These are phyloP conservation scores for Rhododendron simsii DNA, from an alignment of 148 eudicot species.

Conservation along the genomic window DNA sequence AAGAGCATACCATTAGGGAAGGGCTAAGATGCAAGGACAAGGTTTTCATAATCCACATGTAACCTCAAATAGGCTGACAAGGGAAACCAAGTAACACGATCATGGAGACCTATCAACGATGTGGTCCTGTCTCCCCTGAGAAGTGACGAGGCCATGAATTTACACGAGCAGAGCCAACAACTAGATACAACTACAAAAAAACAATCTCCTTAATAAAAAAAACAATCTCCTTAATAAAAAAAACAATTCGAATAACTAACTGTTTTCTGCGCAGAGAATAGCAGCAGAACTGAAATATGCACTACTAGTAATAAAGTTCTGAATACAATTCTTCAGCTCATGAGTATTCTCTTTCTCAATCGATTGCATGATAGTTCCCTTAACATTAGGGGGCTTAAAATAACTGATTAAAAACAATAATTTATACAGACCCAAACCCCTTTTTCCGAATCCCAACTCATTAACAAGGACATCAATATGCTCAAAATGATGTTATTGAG, in stretches of 20 bases:
- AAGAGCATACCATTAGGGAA: neutral
- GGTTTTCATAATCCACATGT: neutral
- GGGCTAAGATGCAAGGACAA: neutral
- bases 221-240: neutral
- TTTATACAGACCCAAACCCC: too few species aligned
- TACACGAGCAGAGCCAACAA: neutral
- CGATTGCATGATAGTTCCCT: neutral
- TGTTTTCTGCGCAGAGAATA: neutral
- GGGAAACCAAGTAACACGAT: neutral
- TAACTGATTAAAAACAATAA: too few species aligned
- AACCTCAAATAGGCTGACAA: neutral
- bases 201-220: neutral
- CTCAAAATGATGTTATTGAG: neutral
- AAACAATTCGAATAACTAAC: neutral
- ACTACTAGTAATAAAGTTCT: neutral
- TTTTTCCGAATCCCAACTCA: too few species aligned
- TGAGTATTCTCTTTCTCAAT: neutral
- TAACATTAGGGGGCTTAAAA: neutral
- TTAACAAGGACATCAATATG: too few species aligned
- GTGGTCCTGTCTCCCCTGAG: neutral
- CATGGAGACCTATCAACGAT: neutral
- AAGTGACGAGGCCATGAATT: neutral
- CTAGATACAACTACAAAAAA: neutral
- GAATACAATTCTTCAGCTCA: neutral
- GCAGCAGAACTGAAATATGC: neutral